Percentiles rank a stretch among this genome's conserved stretches.
phyloP scores from a whole-genome alignment of 257 asterid species.

The Nicotiana sylvestris region DNA sequence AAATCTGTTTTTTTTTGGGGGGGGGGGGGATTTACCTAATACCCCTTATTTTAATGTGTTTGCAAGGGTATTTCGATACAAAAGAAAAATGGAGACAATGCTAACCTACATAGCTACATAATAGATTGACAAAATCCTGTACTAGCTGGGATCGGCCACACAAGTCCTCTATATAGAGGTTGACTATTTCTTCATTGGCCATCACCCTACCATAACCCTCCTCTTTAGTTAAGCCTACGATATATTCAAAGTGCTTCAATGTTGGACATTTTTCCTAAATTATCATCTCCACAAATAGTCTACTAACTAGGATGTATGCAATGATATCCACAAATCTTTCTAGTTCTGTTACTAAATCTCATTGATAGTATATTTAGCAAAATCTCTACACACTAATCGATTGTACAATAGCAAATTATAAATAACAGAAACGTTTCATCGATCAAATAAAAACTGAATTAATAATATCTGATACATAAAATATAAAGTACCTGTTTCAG shows the following conservation, averaged over 20 bases:
- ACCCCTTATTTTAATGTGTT: no score
- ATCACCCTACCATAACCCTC: not conserved
- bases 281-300: not conserved
- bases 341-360: not conserved
- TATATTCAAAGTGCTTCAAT: not conserved
- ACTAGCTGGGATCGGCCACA: no score
- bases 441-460: no score
- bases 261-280: not conserved
- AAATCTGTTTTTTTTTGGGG: no score
- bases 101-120: no score
- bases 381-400: not conserved
- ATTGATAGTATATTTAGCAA: not conserved
- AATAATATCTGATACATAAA: no score
- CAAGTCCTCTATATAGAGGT: no score
- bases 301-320: not conserved
- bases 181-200: not conserved
- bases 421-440: not conserved
- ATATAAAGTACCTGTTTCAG: conserved; percentile 57
- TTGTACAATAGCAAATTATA: not conserved
- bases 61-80: no score
- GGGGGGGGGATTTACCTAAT: no score
- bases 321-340: not conserved
- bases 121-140: no score
- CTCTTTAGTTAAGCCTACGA: not conserved
- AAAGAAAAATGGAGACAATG: no score